These are phyloP conservation scores for Lyophyllum semitale DNA, from an alignment of 768 basidiomycete species.

Conservation along the genomic window DNA sequence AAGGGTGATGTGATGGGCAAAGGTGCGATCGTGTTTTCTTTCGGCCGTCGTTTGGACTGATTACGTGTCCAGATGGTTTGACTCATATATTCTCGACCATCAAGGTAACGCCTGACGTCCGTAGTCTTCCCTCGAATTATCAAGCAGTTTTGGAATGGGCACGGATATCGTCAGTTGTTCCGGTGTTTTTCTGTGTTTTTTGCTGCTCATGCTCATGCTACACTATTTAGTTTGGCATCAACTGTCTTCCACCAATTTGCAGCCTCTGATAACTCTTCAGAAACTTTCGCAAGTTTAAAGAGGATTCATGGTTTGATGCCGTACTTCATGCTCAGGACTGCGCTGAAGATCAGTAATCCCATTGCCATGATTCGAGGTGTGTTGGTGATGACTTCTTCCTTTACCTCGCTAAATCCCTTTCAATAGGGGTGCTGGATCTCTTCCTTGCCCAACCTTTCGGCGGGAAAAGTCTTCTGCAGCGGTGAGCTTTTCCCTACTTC, in stretches of 20 bases:
- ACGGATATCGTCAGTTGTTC: conserved; percentile 79
- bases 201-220: conserved; percentile 1
- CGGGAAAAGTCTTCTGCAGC: conserved; percentile 86
- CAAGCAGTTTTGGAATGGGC: conserved; percentile 95
- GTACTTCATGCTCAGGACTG: conserved; percentile 93
- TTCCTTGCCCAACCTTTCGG: conserved; percentile 98
- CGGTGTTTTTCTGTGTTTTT: neutral
- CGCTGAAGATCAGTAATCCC: conserved; percentile 92
- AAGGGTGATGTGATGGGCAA: conserved; percentile 93
- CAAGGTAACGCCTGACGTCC: conserved; percentile 75
- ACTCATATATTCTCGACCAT: conserved; percentile 88
- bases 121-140: conserved; percentile 81
- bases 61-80: conserved; percentile 66
- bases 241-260: conserved; percentile 95
- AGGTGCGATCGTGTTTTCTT: conserved; percentile 41
- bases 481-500: conserved; percentile 41
- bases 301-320: conserved; percentile 96
- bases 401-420: conserved; percentile 4
- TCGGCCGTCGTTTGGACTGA: neutral
- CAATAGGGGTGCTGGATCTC: conserved; percentile 75
- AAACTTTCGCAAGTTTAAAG: conserved; percentile 85
- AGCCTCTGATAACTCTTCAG: conserved; percentile 90
- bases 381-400: neutral
- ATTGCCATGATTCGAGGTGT: conserved; percentile 92
- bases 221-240: conserved; percentile 74